Conservation (phyloP, 2,329 filamentous ascomycete species). For the Neopestalotiopsis sp. region DNA sequence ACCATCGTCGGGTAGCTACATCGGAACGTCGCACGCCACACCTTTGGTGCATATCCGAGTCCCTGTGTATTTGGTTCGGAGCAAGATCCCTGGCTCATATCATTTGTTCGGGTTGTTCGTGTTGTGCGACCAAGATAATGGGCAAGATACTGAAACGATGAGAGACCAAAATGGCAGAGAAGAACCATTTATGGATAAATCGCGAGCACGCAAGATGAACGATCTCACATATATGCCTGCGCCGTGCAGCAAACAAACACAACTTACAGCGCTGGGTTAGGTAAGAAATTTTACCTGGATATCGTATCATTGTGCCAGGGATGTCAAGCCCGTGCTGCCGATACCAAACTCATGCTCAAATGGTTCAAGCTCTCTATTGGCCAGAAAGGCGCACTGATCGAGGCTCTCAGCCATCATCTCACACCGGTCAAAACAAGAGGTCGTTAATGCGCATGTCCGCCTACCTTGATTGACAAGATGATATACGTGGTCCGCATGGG, state of each 20-base stretch:
- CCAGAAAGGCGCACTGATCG: neutral
- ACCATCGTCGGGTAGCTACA: neutral
- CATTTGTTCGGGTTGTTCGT: neutral
- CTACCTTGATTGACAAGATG: neutral
- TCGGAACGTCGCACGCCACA: neutral
- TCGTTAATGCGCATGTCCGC: neutral
- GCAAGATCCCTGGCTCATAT: neutral
- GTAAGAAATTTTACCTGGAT: neutral
- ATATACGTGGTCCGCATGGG: neutral
- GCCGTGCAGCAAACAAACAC: neutral
- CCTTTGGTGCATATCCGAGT: neutral
- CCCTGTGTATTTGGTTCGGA: neutral
- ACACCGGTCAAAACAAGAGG: neutral
- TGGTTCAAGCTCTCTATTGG: slow-evolving; percentile 1
- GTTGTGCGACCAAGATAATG: neutral
- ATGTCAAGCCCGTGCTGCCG: neutral
- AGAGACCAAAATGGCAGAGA: neutral
- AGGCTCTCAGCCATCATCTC: neutral
- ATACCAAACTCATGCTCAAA: neutral
- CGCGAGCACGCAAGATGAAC: neutral
- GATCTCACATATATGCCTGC: neutral
- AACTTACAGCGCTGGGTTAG: neutral
- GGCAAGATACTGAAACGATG: neutral
- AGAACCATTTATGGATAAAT: neutral
- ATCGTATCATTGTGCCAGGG: neutral